Evolutionary conservation across 1,284 basidiomycete genomes (phyloP).

Genomic region (Schizopora paradoxa): DNA sequence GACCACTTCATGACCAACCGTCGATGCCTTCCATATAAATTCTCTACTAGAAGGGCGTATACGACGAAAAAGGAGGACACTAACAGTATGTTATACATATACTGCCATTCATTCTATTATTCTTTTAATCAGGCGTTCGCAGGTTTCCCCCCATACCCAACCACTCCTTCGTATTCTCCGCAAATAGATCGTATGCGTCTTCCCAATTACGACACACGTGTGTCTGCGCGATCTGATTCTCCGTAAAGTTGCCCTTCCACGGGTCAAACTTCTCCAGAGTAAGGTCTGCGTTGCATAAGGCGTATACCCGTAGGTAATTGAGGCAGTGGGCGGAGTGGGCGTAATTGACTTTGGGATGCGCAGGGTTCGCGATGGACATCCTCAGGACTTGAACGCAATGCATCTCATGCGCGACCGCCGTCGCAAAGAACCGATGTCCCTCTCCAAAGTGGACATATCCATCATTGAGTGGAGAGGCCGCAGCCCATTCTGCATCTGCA

Average conservation of each 20-base stretch:
- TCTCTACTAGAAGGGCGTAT: no score
- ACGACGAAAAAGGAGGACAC: no score
- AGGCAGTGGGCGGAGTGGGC: constrained; percentile 35
- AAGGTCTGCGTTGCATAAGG: constrained; percentile 38
- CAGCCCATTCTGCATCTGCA: constrained; percentile 3
- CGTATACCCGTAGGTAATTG: constrained; percentile 38
- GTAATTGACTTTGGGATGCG: no score
- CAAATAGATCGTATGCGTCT: constrained; percentile 33
- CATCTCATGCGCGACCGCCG: constrained; percentile 12
- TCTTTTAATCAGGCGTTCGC: no score
- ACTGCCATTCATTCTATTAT: no score
- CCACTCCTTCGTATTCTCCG: constrained; percentile 31
- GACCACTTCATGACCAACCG: no score
- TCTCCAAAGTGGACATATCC: constrained; percentile 12
- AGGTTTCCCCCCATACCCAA: no score
- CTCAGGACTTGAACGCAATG: constrained; percentile 8
- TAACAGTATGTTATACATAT: no score
- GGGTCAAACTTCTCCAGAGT: constrained; percentile 43
- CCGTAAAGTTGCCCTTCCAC: constrained; percentile 33
- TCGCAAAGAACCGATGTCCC: constrained; percentile 7
- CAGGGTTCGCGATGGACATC: neutral
- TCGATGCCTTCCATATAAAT: no score
- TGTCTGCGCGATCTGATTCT: constrained; percentile 32
- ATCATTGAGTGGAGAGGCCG: neutral
- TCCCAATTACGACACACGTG: constrained; percentile 46